Base-by-base conservation (phyloP, 1,139 yeast species). In the Wickerhamomyces sp. region DNA sequence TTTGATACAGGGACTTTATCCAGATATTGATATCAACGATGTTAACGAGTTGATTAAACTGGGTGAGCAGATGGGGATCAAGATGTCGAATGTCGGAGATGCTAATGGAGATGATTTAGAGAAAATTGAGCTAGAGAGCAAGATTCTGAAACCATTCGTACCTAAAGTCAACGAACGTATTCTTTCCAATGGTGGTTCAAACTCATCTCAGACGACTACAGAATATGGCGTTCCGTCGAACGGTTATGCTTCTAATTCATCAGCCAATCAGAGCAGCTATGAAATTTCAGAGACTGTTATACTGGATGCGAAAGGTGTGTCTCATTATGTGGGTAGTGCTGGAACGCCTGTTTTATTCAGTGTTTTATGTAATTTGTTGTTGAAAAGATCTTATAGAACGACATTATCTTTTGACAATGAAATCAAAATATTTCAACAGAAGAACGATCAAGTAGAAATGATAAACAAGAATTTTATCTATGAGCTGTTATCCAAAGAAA, bases 261-360 rank as follows among this genome's bases (percentile, higher is more conserved):
- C 15, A 10, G 15, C 12, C 10, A 19, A 15, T 18, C 19, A 32
- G 6, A 28, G 24, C 14, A 33, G 31, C 9, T 36, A 40, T n/a
- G 36, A 42, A 15, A 39, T 40, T 1, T 38, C 42, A 32, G 72
- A 66, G 38, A 50, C 67, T 12, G 44, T 68, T 29, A 59, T 67
- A 14, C 60, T 59, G 53, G 73, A 68, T 43, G 53, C 60, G n/a
- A 60, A 59, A 41, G 72, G 72, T 4, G 68, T 64, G 36, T 61
- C 68, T 0, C 72, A 68, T 46, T 67, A 63, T 40, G 63, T 68
- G 39, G 73, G 73, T 1, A 60, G 65, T 16, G 60, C 60, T 16
- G 70, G 72, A 18, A 67, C 71, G 3, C 65, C 70, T 0, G 64
- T 68, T 2, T 41, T 68, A 21, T 52, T 68, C 39, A 64, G 60